Percentiles rank a stretch among this genome's conserved stretches.
phyloP scores from a whole-genome alignment of 352 stramenopile genomes.

The Hyaloperonospora brassicae region DNA sequence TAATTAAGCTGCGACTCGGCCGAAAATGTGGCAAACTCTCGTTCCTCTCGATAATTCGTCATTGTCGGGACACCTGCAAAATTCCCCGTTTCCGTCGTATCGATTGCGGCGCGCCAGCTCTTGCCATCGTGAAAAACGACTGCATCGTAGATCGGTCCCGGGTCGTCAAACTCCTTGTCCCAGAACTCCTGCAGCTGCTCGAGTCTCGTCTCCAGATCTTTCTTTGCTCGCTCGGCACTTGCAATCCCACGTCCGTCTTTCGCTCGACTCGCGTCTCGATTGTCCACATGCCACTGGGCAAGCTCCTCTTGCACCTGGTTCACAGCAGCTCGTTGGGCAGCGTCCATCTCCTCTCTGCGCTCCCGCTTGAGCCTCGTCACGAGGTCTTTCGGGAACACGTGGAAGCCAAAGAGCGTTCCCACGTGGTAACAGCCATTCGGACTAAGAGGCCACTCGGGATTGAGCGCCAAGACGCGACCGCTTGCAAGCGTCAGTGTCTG shows the following conservation, averaged over 20 bases:
- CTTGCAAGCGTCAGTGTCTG: slow-evolving; percentile 34
- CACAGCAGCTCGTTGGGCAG: slow-evolving; percentile 48
- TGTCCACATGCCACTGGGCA: slow-evolving; percentile 39
- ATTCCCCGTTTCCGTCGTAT: slow-evolving; percentile 80
- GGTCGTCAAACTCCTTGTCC: slow-evolving; percentile 78
- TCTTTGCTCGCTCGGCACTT: slow-evolving; percentile 40
- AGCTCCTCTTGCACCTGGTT: slow-evolving; percentile 64
- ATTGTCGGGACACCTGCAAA: slow-evolving; percentile 55
- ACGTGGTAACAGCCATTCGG: slow-evolving; percentile 68
- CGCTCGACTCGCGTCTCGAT: slow-evolving; percentile 67
- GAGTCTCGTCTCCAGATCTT: slow-evolving; percentile 78
- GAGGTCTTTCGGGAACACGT: slow-evolving; percentile 82
- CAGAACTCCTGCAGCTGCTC: slow-evolving; percentile 57
- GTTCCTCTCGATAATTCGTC: slow-evolving; percentile 72
- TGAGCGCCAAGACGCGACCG: slow-evolving; percentile 63
- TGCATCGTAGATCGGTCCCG: slow-evolving; percentile 88
- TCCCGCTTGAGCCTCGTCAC: slow-evolving; percentile 72
- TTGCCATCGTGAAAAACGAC: slow-evolving; percentile 86
- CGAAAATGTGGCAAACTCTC: slow-evolving; percentile 84
- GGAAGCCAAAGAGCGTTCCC: slow-evolving; percentile 75
- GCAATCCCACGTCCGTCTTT: not conserved
- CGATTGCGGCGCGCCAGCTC: slow-evolving; percentile 79
- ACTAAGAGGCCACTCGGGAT: slow-evolving; percentile 54
- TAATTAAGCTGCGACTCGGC: slow-evolving; percentile 91
- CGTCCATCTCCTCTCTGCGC: slow-evolving; percentile 75